Percentiles rank a stretch among this genome's conserved stretches.
These are phyloP conservation scores for Auricularia sp. DNA, from an alignment of 768 basidiomycete species.

Conservation along the genomic window DNA sequence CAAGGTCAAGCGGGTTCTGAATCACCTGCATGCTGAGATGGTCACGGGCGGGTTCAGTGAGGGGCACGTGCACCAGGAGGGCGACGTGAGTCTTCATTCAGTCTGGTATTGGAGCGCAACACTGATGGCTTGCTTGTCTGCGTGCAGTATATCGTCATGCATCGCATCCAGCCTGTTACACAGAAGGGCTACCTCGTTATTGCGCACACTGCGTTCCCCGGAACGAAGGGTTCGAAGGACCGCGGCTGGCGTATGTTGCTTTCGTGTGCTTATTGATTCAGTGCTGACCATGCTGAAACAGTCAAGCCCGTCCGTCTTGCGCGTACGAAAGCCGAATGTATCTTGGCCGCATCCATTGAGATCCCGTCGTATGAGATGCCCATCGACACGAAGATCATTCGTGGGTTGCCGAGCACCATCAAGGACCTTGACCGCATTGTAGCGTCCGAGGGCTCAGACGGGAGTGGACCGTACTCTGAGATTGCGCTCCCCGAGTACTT, in stretches of 20 bases:
- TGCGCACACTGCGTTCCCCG: constrained; percentile 75
- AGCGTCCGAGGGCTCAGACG: constrained; percentile 52
- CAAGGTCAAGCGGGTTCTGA: constrained; percentile 60
- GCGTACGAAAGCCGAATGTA: constrained; percentile 67
- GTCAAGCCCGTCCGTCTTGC: constrained; percentile 79
- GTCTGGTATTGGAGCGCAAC: constrained; percentile 28
- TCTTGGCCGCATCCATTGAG: constrained; percentile 67
- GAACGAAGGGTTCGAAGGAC: constrained; percentile 60
- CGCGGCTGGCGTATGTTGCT: constrained; percentile 60
- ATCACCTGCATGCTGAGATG: constrained; percentile 88
- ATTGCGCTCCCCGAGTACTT: constrained; percentile 79
- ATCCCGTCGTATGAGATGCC: constrained; percentile 50
- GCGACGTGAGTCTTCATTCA: constrained; percentile 15
- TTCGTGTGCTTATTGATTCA: constrained; percentile 1
- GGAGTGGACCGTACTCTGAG: constrained; percentile 61
- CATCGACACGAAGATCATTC: constrained; percentile 42
- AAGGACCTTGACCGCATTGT: constrained; percentile 50
- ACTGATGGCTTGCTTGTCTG: constrained; percentile 35
- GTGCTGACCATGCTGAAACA: constrained; percentile 19
- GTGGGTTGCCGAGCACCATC: constrained; percentile 63
- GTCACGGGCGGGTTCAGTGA: constrained; percentile 76
- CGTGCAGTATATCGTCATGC: constrained; percentile 79
- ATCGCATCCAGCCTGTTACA: constrained; percentile 81
- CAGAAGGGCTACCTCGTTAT: constrained; percentile 90
- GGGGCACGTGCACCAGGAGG: constrained; percentile 95